phyloP scores from a whole-genome alignment of 2,329 filamentous ascomycete species.

The Metarhizium anisopliae region DNA sequence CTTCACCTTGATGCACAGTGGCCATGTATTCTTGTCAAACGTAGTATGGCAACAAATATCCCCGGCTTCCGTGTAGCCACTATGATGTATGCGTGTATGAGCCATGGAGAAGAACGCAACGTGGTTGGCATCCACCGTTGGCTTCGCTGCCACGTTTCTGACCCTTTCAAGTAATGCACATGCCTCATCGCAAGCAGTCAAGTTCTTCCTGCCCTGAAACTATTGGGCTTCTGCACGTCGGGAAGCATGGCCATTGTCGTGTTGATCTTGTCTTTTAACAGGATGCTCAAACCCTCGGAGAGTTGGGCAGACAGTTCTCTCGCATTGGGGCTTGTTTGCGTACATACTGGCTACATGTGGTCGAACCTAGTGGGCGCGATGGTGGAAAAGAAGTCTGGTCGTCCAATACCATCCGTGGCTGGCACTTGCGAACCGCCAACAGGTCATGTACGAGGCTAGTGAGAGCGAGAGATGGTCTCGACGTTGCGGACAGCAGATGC shows the following conservation, averaged over 20 bases:
- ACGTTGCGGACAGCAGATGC: not conserved
- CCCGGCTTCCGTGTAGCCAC: not conserved
- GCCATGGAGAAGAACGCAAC: no score
- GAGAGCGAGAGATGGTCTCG: not conserved
- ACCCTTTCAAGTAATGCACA: no score
- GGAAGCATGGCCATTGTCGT: constrained; percentile 18
- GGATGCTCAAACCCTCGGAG: constrained; percentile 18
- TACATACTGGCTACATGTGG: not conserved
- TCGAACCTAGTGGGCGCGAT: not conserved
- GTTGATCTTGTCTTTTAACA: constrained; percentile 15
- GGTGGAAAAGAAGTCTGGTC: no score
- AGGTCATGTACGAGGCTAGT: not conserved
- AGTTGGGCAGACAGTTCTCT: constrained; percentile 19
- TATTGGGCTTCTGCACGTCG: constrained; percentile 23
- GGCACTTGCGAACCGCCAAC: not conserved
- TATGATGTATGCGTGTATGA: no score
- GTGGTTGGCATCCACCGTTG: no score
- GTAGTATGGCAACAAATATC: not conserved
- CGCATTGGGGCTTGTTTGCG: constrained; percentile 14
- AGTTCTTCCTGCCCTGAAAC: constrained; percentile 19
- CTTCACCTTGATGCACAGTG: not conserved
- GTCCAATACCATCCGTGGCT: not conserved
- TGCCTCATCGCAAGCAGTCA: no score
- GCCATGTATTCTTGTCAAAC: not conserved
- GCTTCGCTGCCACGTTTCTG: no score